Evolutionary conservation across 2,329 filamentous ascomycete genomes (phyloP).

Genomic region (Albifimbria verrucaria): DNA sequence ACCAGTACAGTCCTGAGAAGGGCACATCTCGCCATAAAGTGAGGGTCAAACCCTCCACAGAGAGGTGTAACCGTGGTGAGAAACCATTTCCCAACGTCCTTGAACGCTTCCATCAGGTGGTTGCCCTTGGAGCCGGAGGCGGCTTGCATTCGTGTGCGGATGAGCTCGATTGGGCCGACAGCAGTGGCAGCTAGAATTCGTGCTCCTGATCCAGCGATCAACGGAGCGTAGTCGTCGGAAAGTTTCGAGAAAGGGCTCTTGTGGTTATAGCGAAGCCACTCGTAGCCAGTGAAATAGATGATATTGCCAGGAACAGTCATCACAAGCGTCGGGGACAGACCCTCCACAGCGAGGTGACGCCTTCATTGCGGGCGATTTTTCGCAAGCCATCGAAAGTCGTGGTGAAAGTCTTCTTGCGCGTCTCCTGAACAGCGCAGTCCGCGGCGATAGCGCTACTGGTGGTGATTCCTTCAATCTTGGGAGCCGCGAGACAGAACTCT

Average conservation of each 20-base stretch:
- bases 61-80: slow-evolving; percentile 69
- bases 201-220: slow-evolving; percentile 76
- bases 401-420: slow-evolving; percentile 77
- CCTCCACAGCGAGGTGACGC: slow-evolving; percentile 85
- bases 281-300: slow-evolving; percentile 98
- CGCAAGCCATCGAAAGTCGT: slow-evolving; percentile 88
- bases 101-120: slow-evolving; percentile 76
- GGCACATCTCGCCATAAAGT: slow-evolving; percentile 97
- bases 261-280: slow-evolving; percentile 78
- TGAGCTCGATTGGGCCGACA: slow-evolving; percentile 90
- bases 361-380: slow-evolving; percentile 95
- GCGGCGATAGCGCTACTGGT: slow-evolving; percentile 45
- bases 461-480: slow-evolving; percentile 45
- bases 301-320: slow-evolving; percentile 97
- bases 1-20: slow-evolving; percentile 97
- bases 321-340: slow-evolving; percentile 85
- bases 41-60: slow-evolving; percentile 88
- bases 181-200: slow-evolving; percentile 76
- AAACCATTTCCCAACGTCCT: slow-evolving; percentile 77
- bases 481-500: slow-evolving; percentile 74
- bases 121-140: slow-evolving; percentile 57
- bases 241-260: slow-evolving; percentile 66
- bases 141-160: slow-evolving; percentile 88
- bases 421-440: slow-evolving; percentile 85
- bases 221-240: slow-evolving; percentile 70